Conservation (phyloP, 2,329 filamentous ascomycete genomes). For the Pleurostoma richardsiae region DNA sequence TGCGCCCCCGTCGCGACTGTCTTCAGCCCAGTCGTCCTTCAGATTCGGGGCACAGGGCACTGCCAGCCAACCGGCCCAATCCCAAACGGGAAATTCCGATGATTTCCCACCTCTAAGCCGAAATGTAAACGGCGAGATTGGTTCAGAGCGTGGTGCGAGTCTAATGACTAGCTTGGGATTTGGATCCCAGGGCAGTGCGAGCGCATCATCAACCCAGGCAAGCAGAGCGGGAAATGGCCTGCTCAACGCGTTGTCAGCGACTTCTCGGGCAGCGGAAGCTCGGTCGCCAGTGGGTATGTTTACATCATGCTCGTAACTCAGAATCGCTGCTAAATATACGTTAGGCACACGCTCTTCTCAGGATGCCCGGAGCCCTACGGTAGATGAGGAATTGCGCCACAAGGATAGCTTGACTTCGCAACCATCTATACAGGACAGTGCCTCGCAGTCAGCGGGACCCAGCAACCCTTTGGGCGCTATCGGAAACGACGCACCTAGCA, state of each 20-base stretch:
- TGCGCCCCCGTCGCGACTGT: constrained; percentile 28
- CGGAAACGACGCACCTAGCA: constrained; percentile 33
- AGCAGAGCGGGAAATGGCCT: constrained; percentile 53
- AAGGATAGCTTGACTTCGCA: constrained; percentile 33
- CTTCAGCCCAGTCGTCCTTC: constrained; percentile 41
- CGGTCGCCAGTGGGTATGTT: constrained; percentile 41
- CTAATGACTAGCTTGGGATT: constrained; percentile 52
- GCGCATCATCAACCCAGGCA: constrained; percentile 30
- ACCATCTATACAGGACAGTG: constrained; percentile 25
- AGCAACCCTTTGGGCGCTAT: constrained; percentile 41
- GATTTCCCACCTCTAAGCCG: constrained; percentile 60
- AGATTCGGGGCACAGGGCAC: constrained; percentile 46
- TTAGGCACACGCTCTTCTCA: constrained; percentile 32
- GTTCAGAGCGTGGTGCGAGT: constrained; percentile 46
- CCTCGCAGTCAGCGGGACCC: constrained; percentile 23
- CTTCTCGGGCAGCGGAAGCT: constrained; percentile 42
- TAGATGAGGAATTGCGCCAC: constrained; percentile 39
- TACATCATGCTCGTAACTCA: too few relatives aligned
- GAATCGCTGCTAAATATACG: constrained; percentile 13
- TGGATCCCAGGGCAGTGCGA: constrained; percentile 36
- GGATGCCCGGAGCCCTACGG: constrained; percentile 32
- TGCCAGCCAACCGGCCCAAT: constrained; percentile 36
- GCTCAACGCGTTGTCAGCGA: constrained; percentile 59
- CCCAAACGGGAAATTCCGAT: constrained; percentile 44
- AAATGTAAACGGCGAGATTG: constrained; percentile 52